These are phyloP conservation scores for Pichia sp. DNA, from an alignment of 1,139 yeast genomes.

Conservation along the genomic window DNA sequence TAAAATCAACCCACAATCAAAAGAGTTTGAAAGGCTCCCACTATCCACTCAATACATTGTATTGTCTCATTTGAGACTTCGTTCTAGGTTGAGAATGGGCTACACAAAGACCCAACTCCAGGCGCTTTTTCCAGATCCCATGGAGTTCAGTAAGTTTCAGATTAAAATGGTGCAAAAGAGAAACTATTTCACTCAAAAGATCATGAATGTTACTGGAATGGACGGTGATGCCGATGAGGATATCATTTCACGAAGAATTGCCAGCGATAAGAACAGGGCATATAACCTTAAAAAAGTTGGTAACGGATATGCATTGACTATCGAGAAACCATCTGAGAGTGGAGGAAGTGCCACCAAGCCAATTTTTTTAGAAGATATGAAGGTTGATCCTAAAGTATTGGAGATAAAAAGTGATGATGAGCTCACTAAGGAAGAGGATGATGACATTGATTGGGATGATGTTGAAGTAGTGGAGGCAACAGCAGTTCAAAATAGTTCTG, in stretches of 20 bases:
- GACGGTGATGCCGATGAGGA: conserved; percentile 44
- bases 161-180: conserved; percentile 89
- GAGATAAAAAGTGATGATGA: too few relatives aligned
- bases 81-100: conserved; percentile 93
- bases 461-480: conserved; percentile 9
- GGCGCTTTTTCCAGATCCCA: conserved; percentile 68
- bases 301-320: conserved; percentile 81
- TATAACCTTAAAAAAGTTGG: conserved; percentile 72
- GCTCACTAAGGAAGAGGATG: too few relatives aligned
- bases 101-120: conserved; percentile 82
- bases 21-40: conserved; percentile 61
- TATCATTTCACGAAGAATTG: conserved; percentile 50
- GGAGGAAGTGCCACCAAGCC: conserved; percentile 32
- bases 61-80: conserved; percentile 69
- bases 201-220: conserved; percentile 82
- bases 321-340: conserved; percentile 29
- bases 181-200: conserved; percentile 78
- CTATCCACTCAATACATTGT: conserved; percentile 83
- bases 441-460: conserved; percentile 21
- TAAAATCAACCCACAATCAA: conserved; percentile 61
- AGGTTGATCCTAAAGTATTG: neutral
- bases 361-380: conserved; percentile 21
- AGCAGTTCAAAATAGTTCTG: too few relatives aligned
- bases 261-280: conserved; percentile 74
- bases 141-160: conserved; percentile 91